Evolutionary conservation across 1,284 basidiomycete species (phyloP), one percentile per base, ranked within the genome.

Genomic region (Clitocybe nebularis): DNA sequence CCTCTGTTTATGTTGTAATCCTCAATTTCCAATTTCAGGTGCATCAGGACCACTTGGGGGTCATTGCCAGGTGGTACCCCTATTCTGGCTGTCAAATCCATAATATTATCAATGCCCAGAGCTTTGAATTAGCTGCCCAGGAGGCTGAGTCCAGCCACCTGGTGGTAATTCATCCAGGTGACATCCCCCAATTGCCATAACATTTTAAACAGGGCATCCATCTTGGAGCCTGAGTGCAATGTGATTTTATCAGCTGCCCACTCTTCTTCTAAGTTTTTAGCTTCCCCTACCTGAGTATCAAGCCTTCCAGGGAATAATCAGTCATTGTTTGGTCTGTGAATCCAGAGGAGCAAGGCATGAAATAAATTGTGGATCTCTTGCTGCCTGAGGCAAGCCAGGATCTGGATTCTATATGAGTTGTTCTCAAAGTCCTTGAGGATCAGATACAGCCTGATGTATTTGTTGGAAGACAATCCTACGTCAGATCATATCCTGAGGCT

Each of bases 151-250:
- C 52, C 45, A 1, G n/a, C 22, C 2, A 49, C 7, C 20, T 54
- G 26, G 10, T 49, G n/a, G 28, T 53, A 53, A 9, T 49, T 48
- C 3, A 57, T 4, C 53, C 55, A 57, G 11, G 46, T 53, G 0
- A 23, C n/a, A 22, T 57, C 51, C 4, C 51, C 52, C 1, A 46
- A 49, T 17, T 46, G 49, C 48, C 53, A 56, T n/a, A 29, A 17
- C 5, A 56, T 30, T 36, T 51, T 34, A 41, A 56, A 54, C 1
- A 41, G 13, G 1, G 47, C 42, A 17, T 46, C 19, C 4, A 19
- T 34, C n/a, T 36, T 25, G 7, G 36, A 7, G 0, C 47, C 49
- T 14, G 30, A 29, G 32, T 56, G 53, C 6, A 4, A 23, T 0
- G 25, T 6, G n/a, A 47, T 39, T 4, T 23, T 3, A 2, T 44